phyloP scores from a whole-genome alignment of 495 filamentous ascomycete genomes.

The Evansstolkia leycettana region DNA sequence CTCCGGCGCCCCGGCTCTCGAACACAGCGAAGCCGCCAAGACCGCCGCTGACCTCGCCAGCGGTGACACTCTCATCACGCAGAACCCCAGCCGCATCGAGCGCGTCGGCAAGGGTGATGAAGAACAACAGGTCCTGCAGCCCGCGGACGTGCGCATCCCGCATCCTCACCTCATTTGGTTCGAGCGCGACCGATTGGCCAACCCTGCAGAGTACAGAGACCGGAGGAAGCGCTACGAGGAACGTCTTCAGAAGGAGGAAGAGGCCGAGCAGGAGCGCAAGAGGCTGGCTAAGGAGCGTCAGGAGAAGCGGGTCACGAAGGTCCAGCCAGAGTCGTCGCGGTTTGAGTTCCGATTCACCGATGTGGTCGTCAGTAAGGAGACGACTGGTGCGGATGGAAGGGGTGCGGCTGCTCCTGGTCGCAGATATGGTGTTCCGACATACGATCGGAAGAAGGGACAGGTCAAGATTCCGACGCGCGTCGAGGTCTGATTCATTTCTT shows the following conservation, averaged over 20 bases:
- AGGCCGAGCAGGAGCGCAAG: conserved; percentile 23
- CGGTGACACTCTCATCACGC: conserved; percentile 12
- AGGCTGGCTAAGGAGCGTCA: conserved; percentile 24
- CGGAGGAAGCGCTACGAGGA: conserved; percentile 24
- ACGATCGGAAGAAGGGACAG: conserved; percentile 61
- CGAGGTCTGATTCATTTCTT: conserved; percentile 13
- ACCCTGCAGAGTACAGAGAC: conserved; percentile 20
- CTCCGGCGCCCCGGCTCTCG: conserved; percentile 30
- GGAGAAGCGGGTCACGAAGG: conserved; percentile 25
- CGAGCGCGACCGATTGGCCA: conserved; percentile 28
- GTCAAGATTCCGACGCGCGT: conserved; percentile 62
- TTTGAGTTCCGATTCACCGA: conserved; percentile 79
- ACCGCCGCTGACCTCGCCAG: conserved; percentile 18
- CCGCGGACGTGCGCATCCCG: conserved; percentile 76
- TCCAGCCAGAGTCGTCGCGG: conserved; percentile 40
- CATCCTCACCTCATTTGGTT: conserved; percentile 70
- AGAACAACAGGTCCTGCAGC: conserved; percentile 47
- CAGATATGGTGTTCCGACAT: conserved; percentile 55
- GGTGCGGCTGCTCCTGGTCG: conserved; percentile 43
- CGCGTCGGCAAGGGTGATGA: conserved; percentile 30
- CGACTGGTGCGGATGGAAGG: conserved; percentile 49
- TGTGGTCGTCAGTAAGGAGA: conserved; percentile 38
- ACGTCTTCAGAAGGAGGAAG: conserved; percentile 31
- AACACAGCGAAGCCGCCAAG: conserved; percentile 10
- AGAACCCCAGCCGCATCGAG: conserved; percentile 22